Evolutionary conservation across 176 grass and related monocot species (phyloP).

Genomic region (Poa pratensis): DNA sequence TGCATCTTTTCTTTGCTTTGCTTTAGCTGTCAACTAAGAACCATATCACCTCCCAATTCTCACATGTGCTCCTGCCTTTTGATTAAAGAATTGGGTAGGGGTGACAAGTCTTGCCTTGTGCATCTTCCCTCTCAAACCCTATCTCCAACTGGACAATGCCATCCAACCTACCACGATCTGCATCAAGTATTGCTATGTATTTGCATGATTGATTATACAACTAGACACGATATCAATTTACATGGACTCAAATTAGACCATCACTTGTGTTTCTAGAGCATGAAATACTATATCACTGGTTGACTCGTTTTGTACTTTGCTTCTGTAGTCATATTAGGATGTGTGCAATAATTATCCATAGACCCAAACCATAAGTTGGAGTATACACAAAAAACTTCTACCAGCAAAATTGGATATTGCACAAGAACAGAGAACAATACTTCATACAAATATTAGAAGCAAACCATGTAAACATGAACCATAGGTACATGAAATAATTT

Average conservation of each 20-base stretch:
- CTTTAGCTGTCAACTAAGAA: conserved; percentile 46
- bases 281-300: not conserved
- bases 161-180: conserved; percentile 41
- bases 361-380: not conserved
- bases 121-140: conserved; percentile 26
- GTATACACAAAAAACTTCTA: not conserved
- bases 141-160: conserved; percentile 40
- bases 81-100: conserved; percentile 55
- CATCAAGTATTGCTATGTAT: conserved; percentile 12
- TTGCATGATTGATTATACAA: conserved; percentile 19
- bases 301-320: not conserved
- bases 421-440: not conserved
- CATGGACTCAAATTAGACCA: not conserved
- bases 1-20: conserved; percentile 29
- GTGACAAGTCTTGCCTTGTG: conserved; percentile 42
- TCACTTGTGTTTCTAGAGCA: not conserved
- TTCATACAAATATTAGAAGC: not conserved
- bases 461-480: conserved; percentile 29
- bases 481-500: conserved; percentile 1
- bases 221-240: not conserved
- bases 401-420: too few species aligned
- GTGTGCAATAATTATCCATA: not conserved
- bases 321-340: not conserved
- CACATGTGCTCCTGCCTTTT: conserved; percentile 55
- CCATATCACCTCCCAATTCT: conserved; percentile 35